Percentiles rank a stretch among this genome's conserved stretches.
These are phyloP conservation scores for Cyberlindnera japonica DNA, from an alignment of 805 yeast species.

Conservation along the genomic window DNA sequence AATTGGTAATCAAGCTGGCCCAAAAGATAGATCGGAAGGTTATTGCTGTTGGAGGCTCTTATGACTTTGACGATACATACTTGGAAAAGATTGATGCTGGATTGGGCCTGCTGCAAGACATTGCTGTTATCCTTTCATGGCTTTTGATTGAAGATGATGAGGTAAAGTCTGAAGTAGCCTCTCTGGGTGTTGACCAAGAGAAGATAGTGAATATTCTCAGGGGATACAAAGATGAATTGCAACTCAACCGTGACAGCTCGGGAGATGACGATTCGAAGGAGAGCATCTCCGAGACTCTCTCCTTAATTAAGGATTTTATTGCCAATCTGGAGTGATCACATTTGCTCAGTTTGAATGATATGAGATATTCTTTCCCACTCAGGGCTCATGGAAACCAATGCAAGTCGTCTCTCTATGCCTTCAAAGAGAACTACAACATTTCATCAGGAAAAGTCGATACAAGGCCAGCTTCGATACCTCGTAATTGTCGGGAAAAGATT, in stretches of 20 bases:
- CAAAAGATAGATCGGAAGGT: not conserved
- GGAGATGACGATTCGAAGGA: slow-evolving; percentile 3
- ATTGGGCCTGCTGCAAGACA: slow-evolving; percentile 18
- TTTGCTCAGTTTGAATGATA: too few relatives aligned
- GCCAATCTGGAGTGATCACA: slow-evolving; percentile 3
- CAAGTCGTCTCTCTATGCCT: too few relatives aligned
- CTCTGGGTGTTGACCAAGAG: not conserved
- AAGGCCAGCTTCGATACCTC: too few relatives aligned
- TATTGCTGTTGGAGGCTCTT: slow-evolving; percentile 3
- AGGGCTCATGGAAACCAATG: too few relatives aligned
- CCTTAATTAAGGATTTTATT: slow-evolving; percentile 13
- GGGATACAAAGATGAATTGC: slow-evolving; percentile 15
- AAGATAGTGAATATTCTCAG: slow-evolving; percentile 2
- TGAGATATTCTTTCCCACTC: too few relatives aligned
- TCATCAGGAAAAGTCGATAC: too few relatives aligned
- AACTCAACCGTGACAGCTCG: slow-evolving; percentile 9
- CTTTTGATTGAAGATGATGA: slow-evolving; percentile 20
- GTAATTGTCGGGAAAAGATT: too few relatives aligned
- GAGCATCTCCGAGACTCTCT: slow-evolving; percentile 7
- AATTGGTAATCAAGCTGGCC: slow-evolving; percentile 8
- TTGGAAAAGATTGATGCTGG: slow-evolving; percentile 21
- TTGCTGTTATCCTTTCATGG: slow-evolving; percentile 19
- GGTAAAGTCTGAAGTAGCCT: slow-evolving; percentile 10
- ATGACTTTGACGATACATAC: slow-evolving; percentile 16
- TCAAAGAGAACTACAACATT: too few relatives aligned